Conservation (phyloP, 768 basidiomycete genomes). For the Jaapia argillacea region DNA sequence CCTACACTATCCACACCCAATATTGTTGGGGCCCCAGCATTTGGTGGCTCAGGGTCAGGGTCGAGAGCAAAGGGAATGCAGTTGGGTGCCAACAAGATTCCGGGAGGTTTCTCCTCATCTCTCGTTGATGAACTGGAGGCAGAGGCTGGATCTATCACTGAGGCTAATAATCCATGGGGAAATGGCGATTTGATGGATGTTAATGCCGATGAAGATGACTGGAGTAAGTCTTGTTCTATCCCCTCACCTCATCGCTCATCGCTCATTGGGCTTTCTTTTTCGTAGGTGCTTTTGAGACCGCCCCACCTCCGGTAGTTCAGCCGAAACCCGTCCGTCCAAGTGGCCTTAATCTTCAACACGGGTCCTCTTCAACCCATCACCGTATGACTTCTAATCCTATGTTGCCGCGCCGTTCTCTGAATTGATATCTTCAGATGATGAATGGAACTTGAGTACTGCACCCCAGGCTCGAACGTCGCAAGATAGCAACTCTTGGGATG, state of each 20-base stretch:
- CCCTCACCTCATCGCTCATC: neutral
- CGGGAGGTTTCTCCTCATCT: slow-evolving; percentile 21
- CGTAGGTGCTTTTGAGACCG: slow-evolving; percentile 23
- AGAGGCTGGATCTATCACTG: slow-evolving; percentile 38
- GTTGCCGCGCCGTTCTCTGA: no score
- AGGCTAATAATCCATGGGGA: slow-evolving; percentile 51
- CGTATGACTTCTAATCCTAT: no score
- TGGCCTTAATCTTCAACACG: slow-evolving; percentile 17
- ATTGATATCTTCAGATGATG: no score
- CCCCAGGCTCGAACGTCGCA: no score
- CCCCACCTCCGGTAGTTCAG: slow-evolving; percentile 8
- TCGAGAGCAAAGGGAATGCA: slow-evolving; percentile 54
- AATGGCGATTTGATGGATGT: slow-evolving; percentile 84
- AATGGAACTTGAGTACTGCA: no score
- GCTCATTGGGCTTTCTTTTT: slow-evolving; percentile 3
- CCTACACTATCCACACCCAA: slow-evolving; percentile 15
- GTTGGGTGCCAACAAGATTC: slow-evolving; percentile 48
- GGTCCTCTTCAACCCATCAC: no score
- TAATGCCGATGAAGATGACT: slow-evolving; percentile 88
- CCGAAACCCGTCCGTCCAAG: slow-evolving; percentile 15
- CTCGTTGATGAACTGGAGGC: slow-evolving; percentile 46
- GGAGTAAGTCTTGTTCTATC: slow-evolving; percentile 55
- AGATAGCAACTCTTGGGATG: no score
- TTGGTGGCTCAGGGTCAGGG: slow-evolving; percentile 8
- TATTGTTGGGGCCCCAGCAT: slow-evolving; percentile 6